Conservation (phyloP, 345 rosid species). For the Hibiscus mutabilis region DNA sequence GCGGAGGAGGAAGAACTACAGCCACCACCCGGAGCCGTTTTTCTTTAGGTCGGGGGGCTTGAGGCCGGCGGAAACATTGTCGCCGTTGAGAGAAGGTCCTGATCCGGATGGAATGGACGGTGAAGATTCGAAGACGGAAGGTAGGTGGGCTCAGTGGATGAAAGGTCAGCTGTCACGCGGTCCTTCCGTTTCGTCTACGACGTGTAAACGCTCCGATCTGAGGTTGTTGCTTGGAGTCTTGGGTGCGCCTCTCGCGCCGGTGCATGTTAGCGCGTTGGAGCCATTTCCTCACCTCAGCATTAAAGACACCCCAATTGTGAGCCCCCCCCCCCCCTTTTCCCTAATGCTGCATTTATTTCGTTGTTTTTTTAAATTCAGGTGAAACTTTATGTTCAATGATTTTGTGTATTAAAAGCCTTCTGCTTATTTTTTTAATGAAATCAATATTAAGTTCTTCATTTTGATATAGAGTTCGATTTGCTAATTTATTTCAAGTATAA, state of each 20-base stretch:
- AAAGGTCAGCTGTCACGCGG: slow-evolving; percentile 42
- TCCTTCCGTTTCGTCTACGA: slow-evolving; percentile 32
- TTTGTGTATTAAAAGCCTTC: too few species aligned
- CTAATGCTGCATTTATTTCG: neutral
- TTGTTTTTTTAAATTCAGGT: neutral
- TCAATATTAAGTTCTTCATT: too few species aligned
- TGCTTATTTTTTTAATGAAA: too few species aligned
- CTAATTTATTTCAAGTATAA: neutral
- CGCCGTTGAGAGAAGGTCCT: slow-evolving; percentile 66
- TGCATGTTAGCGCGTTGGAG: slow-evolving; percentile 50
- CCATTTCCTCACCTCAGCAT: slow-evolving; percentile 68
- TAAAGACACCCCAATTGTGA: slow-evolving; percentile 73
- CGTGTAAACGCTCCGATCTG: slow-evolving; percentile 63
- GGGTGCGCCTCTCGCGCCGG: slow-evolving; percentile 92
- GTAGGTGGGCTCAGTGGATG: slow-evolving; percentile 66
- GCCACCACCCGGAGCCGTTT: slow-evolving; percentile 27
- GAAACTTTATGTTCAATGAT: too few species aligned
- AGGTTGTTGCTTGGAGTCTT: slow-evolving; percentile 74
- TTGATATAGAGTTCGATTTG: neutral
- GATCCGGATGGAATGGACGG: slow-evolving; percentile 46
- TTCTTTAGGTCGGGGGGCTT: slow-evolving; percentile 44
- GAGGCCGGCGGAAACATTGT: slow-evolving; percentile 43
- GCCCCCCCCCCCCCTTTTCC: slow-evolving; percentile 17
- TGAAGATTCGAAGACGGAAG: slow-evolving; percentile 43
- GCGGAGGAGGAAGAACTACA: slow-evolving; percentile 19